These are phyloP conservation scores for Russula ochroleuca DNA, from an alignment of 768 basidiomycete species.

Conservation along the genomic window DNA sequence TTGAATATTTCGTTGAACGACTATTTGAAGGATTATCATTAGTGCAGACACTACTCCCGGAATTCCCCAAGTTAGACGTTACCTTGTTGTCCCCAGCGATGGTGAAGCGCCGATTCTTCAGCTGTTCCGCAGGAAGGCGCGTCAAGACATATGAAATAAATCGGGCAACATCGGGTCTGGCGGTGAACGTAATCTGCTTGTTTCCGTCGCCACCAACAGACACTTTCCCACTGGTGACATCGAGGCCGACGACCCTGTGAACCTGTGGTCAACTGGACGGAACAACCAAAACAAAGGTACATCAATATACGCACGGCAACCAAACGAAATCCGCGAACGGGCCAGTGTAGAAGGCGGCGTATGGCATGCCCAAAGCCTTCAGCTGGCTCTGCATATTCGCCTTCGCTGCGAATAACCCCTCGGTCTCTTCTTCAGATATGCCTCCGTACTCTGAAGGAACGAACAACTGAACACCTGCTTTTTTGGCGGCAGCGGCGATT, in stretches of 20 bases:
- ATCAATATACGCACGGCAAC: background rate
- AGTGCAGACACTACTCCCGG: background rate
- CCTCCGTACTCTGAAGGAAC: conserved; percentile 21
- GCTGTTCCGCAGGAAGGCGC: conserved; percentile 16
- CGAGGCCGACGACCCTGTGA: conserved; percentile 12
- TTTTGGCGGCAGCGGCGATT: conserved; percentile 20
- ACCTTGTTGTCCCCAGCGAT: conserved; percentile 23
- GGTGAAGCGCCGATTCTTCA: conserved; percentile 15
- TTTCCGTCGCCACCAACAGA: conserved; percentile 26
- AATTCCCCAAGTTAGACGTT: background rate
- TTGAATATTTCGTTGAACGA: conserved; percentile 28
- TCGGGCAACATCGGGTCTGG: conserved; percentile 24
- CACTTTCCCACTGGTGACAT: conserved; percentile 23
- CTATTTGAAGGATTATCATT: background rate
- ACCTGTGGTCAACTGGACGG: background rate
- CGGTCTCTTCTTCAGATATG: conserved; percentile 17
- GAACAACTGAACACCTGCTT: conserved; percentile 19
- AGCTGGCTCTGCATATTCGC: conserved; percentile 4
- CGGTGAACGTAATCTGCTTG: conserved; percentile 24
- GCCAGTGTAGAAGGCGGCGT: conserved; percentile 27
- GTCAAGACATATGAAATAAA: conserved; percentile 26
- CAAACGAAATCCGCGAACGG: conserved; percentile 20
- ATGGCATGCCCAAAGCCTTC: conserved; percentile 22
- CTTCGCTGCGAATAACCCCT: conserved; percentile 15
- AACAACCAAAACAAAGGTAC: background rate